These are phyloP conservation scores for Ophiostoma australiae DNA, from an alignment of 2,329 filamentous ascomycete genomes.

Conservation along the genomic window DNA sequence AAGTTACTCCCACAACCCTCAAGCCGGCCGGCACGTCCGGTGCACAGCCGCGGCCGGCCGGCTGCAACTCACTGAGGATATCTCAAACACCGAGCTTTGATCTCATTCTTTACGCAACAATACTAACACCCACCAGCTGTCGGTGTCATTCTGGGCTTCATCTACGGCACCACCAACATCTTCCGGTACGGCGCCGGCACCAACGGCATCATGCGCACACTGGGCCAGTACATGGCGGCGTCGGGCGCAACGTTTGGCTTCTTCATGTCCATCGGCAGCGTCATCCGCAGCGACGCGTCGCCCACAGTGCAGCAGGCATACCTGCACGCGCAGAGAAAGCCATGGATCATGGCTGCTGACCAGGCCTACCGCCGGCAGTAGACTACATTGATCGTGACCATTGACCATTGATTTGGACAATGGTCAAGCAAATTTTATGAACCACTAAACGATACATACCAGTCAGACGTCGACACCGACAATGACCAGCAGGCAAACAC, in stretches of 20 bases:
- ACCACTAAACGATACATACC: neutral
- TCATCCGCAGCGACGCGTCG: slow-evolving; percentile 80
- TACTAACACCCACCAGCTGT: slow-evolving; percentile 60
- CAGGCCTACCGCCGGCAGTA: slow-evolving; percentile 36
- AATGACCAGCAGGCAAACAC: neutral
- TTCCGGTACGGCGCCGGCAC: slow-evolving; percentile 90
- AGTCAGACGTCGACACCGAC: neutral
- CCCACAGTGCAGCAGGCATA: slow-evolving; percentile 71
- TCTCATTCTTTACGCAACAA: neutral
- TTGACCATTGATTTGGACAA: no score
- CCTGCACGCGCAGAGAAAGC: slow-evolving; percentile 65
- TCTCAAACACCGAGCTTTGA: neutral
- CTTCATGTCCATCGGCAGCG: slow-evolving; percentile 98
- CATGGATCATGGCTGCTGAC: slow-evolving; percentile 57
- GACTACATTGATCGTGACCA: neutral
- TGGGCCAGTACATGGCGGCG: slow-evolving; percentile 95
- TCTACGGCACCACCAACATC: slow-evolving; percentile 91
- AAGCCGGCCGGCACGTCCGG: neutral
- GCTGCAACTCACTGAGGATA: neutral
- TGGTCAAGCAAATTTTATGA: neutral
- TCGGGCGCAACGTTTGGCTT: slow-evolving; percentile 96
- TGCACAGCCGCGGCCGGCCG: neutral
- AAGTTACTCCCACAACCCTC: slow-evolving; percentile 41
- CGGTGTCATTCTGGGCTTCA: slow-evolving; percentile 93
- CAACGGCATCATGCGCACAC: slow-evolving; percentile 86